Evolutionary conservation across 495 filamentous ascomycete species (phyloP), one percentile per base, ranked within the genome.

Genomic region (Xylaria cubensis): DNA sequence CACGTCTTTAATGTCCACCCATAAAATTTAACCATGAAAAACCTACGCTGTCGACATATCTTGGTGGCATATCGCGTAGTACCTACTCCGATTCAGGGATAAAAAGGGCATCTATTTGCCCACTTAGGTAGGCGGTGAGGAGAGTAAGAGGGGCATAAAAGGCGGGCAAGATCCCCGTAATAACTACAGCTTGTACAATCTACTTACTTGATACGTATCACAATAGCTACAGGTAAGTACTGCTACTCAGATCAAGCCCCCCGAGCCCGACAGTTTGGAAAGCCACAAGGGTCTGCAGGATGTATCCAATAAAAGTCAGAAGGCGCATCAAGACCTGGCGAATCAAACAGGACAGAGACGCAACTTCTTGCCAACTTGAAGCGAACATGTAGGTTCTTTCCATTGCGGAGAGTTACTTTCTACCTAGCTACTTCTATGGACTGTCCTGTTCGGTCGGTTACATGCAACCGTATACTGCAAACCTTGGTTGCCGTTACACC

Each of bases 251-350:
- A 8, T 50, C 42, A 75, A 72, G 69, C 66, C 74, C 74, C 63
- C 64, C 59, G 64, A 72, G 76, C 81, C 81, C 80, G 80, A 82
- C 78, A 77, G 78, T 69, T 53, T 73, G 81, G 81, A 64, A 78
- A 36, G n/a, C 21, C 68, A 75, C 77, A 63, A 69, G 48, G 51
- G 56, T 68, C 53, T 39, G 19, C 21, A 34, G n/a, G 0, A 61
- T 10, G 58, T 61, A 39, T 21, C 58, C 58, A 61, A 61, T 61
- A 21, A 39, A 34, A 61, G 5, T 15, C 32, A 21, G 15, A 32
- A 3, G 4, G 10, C 15, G 32, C n/a, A 58, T 58, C 21, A 32
- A 32, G 4, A 6, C 51, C 32, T 32, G 29, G 53, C 53, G 24
- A 58, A 58, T 58, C 53, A 58, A 7, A 51, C 26, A 19, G 24